Percentiles rank a stretch among this genome's conserved stretches.
Evolutionary conservation across 116 monocot genomes (phyloP).

Genomic region (Cymodocea nodosa): DNA sequence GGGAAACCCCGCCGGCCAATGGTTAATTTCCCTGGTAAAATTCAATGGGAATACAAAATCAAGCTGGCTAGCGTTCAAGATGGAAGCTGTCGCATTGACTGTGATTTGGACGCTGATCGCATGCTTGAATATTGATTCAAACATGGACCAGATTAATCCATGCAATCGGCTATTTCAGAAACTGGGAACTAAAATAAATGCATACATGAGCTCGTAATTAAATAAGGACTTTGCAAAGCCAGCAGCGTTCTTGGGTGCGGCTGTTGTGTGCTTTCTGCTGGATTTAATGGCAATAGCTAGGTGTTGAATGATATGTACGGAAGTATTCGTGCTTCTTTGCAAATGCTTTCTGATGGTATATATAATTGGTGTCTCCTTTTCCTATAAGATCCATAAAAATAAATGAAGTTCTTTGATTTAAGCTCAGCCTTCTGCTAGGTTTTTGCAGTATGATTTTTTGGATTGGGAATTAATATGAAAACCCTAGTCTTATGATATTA

Average conservation of each 20-base stretch:
- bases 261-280: not conserved
- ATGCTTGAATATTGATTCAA: not conserved
- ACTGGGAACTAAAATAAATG: not conserved
- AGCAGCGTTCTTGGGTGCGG: not conserved
- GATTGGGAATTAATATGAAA: too few relatives aligned
- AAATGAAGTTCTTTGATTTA: too few relatives aligned
- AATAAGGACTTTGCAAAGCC: not conserved
- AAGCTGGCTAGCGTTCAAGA: not conserved
- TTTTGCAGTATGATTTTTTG: too few relatives aligned
- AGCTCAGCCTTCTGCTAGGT: too few relatives aligned
- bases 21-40: too few relatives aligned
- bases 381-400: too few relatives aligned
- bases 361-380: too few relatives aligned
- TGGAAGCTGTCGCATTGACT: not conserved
- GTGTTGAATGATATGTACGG: not conserved
- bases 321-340: not conserved
- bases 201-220: not conserved
- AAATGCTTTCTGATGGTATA: not conserved
- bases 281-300: not conserved
- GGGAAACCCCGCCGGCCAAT: too few relatives aligned
- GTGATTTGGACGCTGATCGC: not conserved
- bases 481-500: too few relatives aligned
- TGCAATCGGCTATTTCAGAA: not conserved
- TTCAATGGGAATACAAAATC: too few relatives aligned
- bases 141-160: not conserved